Base-by-base conservation (phyloP, 805 yeast genomes). In the Starmerella potacharoeniae region DNA sequence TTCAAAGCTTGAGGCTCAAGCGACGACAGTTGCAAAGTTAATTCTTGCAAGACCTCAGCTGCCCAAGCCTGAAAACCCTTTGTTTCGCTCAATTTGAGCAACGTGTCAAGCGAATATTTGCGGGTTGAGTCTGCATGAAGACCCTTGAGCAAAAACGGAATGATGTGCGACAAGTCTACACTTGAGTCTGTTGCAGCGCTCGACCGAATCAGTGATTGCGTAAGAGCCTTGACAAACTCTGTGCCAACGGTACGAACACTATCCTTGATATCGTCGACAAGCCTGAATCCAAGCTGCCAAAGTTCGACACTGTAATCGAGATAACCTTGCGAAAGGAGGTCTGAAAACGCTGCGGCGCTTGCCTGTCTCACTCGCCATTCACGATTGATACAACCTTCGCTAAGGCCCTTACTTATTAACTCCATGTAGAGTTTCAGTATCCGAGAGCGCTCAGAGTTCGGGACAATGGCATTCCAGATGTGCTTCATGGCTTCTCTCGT, bases 291-390 rank as follows among this genome's bases (percentile, higher is more conserved):
- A 85, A 86, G 82, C 5, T 77, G 74, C 97, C 97, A 91, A 35
- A 91, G 79, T 5, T 80, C 81, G 56, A 85, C 55, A 0, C 50
- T 35, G 22, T 45, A 39, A 16, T 55, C 46, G 1, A 45, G n/a
- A 13, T 42, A 33, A 33, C 62, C 56, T 29, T 58, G 58, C n/a
- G 57, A 84, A 13, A 93, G 68, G 17, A 91, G 68, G 60, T 87
- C 89, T 35, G 78, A 72, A 53, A 86, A 68, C 0, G 89, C 96
- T 9, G 77, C 66, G 0, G 91, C 75, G 66, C 93, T 80, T 0
- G 96, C 96, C 65, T 91, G 93, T 61, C 98, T 77, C 0, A 84
- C 86, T 62, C 97, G 77, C 97, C 97, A 93, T 68, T 93, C 97
- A 53, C 83, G 78, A 56, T 80, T 80, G 1, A 88, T 83, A 83